Percentiles rank a stretch among this genome's conserved stretches.
phyloP scores from a whole-genome alignment of 352 stramenopile genomes.

The Phytophthora hybrid region DNA sequence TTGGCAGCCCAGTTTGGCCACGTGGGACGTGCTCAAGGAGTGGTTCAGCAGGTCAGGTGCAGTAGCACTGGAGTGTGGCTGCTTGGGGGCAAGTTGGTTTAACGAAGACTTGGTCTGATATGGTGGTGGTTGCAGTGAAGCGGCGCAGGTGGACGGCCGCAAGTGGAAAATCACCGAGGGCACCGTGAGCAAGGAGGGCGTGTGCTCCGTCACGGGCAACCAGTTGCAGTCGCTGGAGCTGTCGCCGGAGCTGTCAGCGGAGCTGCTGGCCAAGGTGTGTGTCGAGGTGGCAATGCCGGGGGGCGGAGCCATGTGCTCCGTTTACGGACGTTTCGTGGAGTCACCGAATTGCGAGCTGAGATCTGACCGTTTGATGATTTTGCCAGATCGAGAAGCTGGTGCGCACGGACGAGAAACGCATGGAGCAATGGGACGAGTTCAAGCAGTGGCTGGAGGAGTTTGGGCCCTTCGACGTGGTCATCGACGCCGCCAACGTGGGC shows the following conservation, averaged over 20 bases:
- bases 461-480: conserved; percentile 92
- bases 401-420: conserved; percentile 72
- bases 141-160: conserved; percentile 58
- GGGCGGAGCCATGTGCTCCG: conserved; percentile 25
- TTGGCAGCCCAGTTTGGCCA: conserved; percentile 48
- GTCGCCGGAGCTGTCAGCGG: conserved; percentile 42
- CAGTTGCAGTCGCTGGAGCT: conserved; percentile 79
- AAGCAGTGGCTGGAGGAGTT: conserved; percentile 79
- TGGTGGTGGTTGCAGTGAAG: conserved; percentile 50
- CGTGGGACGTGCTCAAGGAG: conserved; percentile 72
- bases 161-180: conserved; percentile 69
- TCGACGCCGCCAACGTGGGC: conserved; percentile 98
- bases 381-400: conserved; percentile 83
- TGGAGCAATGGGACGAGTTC: conserved; percentile 83
- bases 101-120: conserved; percentile 19
- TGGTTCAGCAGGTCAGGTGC: conserved; percentile 85
- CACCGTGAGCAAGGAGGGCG: conserved; percentile 57
- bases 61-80: not conserved
- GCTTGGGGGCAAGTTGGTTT: conserved; percentile 15
- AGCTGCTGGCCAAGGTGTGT: conserved; percentile 74
- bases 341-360: conserved; percentile 8
- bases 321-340: conserved; percentile 12
- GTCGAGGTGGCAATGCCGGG: not conserved
- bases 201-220: conserved; percentile 70
- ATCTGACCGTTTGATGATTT: conserved; percentile 22